Conservation (phyloP, 1,139 yeast genomes). For the Yarrowia galli region DNA sequence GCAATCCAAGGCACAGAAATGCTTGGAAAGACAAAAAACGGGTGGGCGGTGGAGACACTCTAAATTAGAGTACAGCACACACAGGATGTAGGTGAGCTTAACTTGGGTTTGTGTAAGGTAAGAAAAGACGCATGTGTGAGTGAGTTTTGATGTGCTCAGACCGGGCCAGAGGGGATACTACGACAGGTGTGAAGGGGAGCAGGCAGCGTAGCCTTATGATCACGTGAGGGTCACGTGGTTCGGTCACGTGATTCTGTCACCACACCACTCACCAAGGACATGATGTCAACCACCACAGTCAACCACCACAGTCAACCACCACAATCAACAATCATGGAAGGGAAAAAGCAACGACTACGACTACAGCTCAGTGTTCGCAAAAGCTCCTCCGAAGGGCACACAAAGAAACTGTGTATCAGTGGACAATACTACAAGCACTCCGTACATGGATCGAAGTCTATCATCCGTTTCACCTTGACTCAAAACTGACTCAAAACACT, state of each 20-base stretch:
- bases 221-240: too few relatives aligned
- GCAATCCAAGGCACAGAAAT: not conserved
- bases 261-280: too few relatives aligned
- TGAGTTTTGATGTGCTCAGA: too few relatives aligned
- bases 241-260: too few relatives aligned
- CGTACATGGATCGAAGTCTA: not conserved
- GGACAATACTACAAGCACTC: too few relatives aligned
- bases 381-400: not conserved
- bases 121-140: not conserved
- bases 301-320: too few relatives aligned
- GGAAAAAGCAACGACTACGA: not conserved
- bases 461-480: not conserved
- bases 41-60: slow-evolving; percentile 14
- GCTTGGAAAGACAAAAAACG: not conserved
- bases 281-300: too few relatives aligned
- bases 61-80: not conserved
- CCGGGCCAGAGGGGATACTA: too few relatives aligned
- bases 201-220: too few relatives aligned
- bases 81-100: not conserved
- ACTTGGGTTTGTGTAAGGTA: too few relatives aligned
- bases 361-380: too few relatives aligned
- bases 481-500: not conserved
- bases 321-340: not conserved
- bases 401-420: not conserved
- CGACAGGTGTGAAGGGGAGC: too few relatives aligned